These are phyloP conservation scores for Scedosporium boydii DNA, from an alignment of 2,329 filamentous ascomycete genomes.

Conservation along the genomic window DNA sequence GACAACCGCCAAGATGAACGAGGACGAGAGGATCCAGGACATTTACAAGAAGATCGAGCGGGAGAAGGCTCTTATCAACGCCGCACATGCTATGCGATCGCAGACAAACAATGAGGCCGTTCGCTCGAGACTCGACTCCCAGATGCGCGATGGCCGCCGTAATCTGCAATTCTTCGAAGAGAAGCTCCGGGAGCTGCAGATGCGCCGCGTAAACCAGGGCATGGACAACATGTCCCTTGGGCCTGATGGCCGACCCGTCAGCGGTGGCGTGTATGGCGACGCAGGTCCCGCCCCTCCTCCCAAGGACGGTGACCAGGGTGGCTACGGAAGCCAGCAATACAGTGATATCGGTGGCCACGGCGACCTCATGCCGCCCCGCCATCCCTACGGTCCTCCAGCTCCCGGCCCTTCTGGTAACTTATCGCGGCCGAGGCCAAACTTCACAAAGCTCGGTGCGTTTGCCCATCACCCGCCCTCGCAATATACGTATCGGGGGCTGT, in stretches of 20 bases:
- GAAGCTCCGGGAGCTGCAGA: conserved; percentile 77
- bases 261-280: conserved; percentile 31
- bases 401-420: conserved; percentile 57
- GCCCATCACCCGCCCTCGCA: background rate
- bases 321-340: conserved; percentile 48
- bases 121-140: conserved; percentile 79
- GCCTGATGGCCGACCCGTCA: conserved; percentile 34
- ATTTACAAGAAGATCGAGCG: conserved; percentile 97
- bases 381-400: conserved; percentile 58
- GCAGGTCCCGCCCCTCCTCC: conserved; percentile 54
- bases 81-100: conserved; percentile 88
- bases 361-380: conserved; percentile 70
- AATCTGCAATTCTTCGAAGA: conserved; percentile 96
- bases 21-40: conserved; percentile 60
- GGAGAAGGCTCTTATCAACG: conserved; percentile 90
- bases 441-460: conserved; percentile 80
- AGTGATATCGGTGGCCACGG: conserved; percentile 54
- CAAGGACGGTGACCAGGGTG: conserved; percentile 59
- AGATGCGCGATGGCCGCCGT: conserved; percentile 85
- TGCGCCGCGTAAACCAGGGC: conserved; percentile 63
- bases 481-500: background rate
- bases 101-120: conserved; percentile 91
- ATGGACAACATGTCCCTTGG: conserved; percentile 58
- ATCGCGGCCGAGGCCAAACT: conserved; percentile 76
- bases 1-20: conserved; percentile 44